These are phyloP conservation scores for Pelagomonas calceolata DNA, from an alignment of 108 stramenopile species.

Conservation along the genomic window DNA sequence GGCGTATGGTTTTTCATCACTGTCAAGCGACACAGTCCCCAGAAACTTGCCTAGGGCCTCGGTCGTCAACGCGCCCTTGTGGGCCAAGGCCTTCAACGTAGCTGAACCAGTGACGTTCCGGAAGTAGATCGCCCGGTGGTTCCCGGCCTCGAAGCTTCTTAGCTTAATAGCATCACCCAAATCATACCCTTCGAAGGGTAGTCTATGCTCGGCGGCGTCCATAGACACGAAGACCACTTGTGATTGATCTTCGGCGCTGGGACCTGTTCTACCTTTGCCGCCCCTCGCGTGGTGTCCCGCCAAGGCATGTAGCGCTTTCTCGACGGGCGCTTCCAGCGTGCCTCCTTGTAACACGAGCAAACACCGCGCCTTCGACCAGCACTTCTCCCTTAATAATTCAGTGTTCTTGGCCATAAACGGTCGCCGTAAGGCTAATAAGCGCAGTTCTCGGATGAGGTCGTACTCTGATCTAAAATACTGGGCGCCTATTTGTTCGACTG, in stretches of 20 bases:
- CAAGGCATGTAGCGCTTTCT: background rate
- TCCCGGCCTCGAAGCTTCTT: background rate
- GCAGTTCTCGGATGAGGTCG: background rate
- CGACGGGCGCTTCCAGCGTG: background rate
- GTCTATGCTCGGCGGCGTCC: background rate
- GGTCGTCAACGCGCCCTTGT: background rate
- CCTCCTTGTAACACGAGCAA: background rate
- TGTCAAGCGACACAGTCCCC: background rate
- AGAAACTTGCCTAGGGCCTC: background rate
- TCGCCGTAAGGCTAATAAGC: background rate
- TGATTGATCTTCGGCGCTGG: background rate
- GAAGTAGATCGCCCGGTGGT: background rate
- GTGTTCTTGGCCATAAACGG: background rate
- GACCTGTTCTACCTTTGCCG: background rate
- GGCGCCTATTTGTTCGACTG: background rate
- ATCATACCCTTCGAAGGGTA: background rate
- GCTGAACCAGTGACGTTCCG: background rate
- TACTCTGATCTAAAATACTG: background rate
- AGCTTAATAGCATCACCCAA: background rate
- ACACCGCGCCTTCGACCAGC: background rate
- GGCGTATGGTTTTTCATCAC: no score
- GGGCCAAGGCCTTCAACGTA: background rate
- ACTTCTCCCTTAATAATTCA: background rate
- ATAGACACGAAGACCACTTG: background rate
- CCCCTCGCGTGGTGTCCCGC: background rate